These are phyloP conservation scores for Pseudotsuga menziesii DNA, from an alignment of 75 land plant species.

Conservation along the genomic window DNA sequence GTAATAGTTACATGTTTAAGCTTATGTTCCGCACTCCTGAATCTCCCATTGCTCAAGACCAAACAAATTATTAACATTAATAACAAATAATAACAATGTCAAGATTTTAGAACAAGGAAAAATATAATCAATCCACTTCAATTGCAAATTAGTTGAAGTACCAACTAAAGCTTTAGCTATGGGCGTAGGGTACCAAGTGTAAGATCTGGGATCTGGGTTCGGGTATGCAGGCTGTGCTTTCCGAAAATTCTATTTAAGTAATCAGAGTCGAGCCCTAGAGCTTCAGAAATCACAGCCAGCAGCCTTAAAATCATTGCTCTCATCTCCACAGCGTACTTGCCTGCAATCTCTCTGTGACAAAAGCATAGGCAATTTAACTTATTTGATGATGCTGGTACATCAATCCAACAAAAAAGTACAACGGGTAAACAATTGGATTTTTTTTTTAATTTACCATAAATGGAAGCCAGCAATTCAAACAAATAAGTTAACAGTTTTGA, in stretches of 20 bases:
- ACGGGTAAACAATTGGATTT: too few species aligned
- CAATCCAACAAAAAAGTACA: too few species aligned
- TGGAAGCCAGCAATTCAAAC: too few species aligned
- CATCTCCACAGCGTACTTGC: constrained; percentile 19
- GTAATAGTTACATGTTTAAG: too few species aligned
- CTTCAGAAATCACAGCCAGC: constrained; percentile 45
- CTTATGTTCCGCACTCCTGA: constrained; percentile 47
- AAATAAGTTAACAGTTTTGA: too few species aligned
- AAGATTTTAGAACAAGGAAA: too few species aligned
- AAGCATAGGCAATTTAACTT: not conserved
- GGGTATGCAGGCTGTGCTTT: constrained; percentile 49
- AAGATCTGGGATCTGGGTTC: constrained; percentile 56
- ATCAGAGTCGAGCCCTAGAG: constrained; percentile 38
- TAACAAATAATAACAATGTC: too few species aligned
- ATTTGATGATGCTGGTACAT: too few species aligned
- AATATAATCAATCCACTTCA: too few species aligned
- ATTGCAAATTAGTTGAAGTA: not conserved
- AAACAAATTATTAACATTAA: not conserved
- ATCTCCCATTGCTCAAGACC: constrained; percentile 48
- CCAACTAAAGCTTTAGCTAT: not conserved
- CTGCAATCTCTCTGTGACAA: constrained; percentile 29
- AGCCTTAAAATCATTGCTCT: constrained; percentile 26
- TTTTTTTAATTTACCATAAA: too few species aligned
- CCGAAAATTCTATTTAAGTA: constrained; percentile 34
- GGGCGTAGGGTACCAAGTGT: constrained; percentile 25